phyloP scores from a whole-genome alignment of 495 filamentous ascomycete species.

The Trichoderma gamsii region DNA sequence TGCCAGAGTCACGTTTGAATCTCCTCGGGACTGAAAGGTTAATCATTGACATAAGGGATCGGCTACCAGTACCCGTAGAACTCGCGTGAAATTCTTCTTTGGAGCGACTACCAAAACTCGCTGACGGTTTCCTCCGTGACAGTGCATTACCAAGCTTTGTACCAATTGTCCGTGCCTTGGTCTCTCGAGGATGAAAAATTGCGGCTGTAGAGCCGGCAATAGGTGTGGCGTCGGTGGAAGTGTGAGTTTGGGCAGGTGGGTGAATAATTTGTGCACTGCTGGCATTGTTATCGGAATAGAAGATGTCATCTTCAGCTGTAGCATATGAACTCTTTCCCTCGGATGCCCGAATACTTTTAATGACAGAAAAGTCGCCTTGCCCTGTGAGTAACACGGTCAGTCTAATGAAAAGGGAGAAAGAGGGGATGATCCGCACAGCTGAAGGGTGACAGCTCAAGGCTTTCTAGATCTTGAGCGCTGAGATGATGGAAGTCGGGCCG shows the following conservation, averaged over 20 bases:
- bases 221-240: background rate
- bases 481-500: slow-evolving; percentile 5
- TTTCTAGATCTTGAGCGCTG: background rate
- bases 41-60: slow-evolving; percentile 9
- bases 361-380: slow-evolving; percentile 7
- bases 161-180: slow-evolving; percentile 15
- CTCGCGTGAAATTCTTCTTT: slow-evolving; percentile 16
- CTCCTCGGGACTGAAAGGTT: slow-evolving; percentile 8
- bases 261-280: background rate
- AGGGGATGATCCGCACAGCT: background rate
- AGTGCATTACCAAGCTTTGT: slow-evolving; percentile 11
- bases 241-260: background rate
- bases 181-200: slow-evolving; percentile 3
- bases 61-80: background rate
- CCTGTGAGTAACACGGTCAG: background rate
- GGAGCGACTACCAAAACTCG: slow-evolving; percentile 8
- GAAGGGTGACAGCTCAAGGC: slow-evolving; percentile 2
- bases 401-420: background rate
- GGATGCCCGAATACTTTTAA: background rate
- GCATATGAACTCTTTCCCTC: slow-evolving; percentile 6
- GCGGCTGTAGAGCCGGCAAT: background rate
- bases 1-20: slow-evolving; percentile 1
- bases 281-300: background rate
- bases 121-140: background rate
- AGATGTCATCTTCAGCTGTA: background rate